Conservation (phyloP, 306 rosid species). For the Crotalaria pallida region DNA sequence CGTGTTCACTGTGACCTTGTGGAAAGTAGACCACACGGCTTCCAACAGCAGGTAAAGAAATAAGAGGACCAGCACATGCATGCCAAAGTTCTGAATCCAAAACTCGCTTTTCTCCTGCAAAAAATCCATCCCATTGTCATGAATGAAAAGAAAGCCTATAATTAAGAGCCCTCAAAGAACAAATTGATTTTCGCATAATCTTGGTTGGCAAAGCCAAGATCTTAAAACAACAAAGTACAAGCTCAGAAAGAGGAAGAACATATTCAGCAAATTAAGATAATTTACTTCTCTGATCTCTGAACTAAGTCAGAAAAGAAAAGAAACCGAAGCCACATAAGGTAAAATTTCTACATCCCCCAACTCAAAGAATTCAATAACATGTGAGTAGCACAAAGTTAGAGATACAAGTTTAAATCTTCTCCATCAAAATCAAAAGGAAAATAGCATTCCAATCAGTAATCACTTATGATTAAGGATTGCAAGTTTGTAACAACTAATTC, state of each 20-base stretch:
- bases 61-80: slow-evolving; percentile 98
- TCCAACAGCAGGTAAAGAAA: slow-evolving; percentile 79
- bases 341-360: not conserved
- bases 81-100: slow-evolving; percentile 98
- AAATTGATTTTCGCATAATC: slow-evolving; percentile 15
- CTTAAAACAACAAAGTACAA: slow-evolving; percentile 20
- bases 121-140: slow-evolving; percentile 25
- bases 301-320: slow-evolving; percentile 16
- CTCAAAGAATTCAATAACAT: not conserved
- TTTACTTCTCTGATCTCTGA: slow-evolving; percentile 16
- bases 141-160: slow-evolving; percentile 12
- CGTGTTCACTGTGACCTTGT: slow-evolving; percentile 99
- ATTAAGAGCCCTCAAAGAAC: slow-evolving; percentile 6
- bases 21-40: slow-evolving; percentile 93
- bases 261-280: slow-evolving; percentile 20
- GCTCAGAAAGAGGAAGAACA: not conserved
- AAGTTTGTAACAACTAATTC: slow-evolving; percentile 9
- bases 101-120: slow-evolving; percentile 83
- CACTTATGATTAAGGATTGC: not conserved
- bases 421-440: not conserved
- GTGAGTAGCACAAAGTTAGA: slow-evolving; percentile 14
- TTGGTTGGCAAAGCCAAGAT: slow-evolving; percentile 15
- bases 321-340: not conserved
- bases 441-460: not conserved
- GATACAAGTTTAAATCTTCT: slow-evolving; percentile 9